Base-by-base conservation (phyloP, 169 alveolate species). In the Plasmodium yoelii region DNA sequence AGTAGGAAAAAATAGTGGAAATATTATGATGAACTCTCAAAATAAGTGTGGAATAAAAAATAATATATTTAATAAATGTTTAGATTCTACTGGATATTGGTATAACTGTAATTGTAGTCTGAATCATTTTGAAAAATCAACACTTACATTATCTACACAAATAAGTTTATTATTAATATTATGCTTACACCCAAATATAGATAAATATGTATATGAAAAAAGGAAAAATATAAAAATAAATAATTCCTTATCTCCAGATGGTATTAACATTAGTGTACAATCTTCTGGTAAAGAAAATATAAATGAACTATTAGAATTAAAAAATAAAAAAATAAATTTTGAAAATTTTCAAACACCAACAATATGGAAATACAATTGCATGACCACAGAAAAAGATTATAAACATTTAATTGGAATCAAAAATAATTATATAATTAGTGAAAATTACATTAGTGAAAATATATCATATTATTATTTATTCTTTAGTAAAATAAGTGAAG, bases 21-120 rank as follows among this genome's bases (percentile, higher is more conserved):
- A 34, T 34, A 34, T 1, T 22, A 22, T 4, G 42, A 34, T 34
- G 4, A 34, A 34, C 7, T 0, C 7, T 34, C 42, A 34, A 34
- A 34, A 34, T 3, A 34, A 34, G 4, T 34, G 5, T 34, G 42
- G 42, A 34, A 34, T 34, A 4, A 34, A 34, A 34, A 34, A 34
- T 34, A 34, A 34, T 34, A 34, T 34, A 34, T 34, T 34, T 18
- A 47, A 46, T 19, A 44, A 63, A 13, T 86, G 91, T 34, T n/a
- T 86, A n/a, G 91, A 86, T n/a, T 59, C 75, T 19, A 46, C 18
- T 49, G 91, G 91, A 0, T 86, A 68, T 18, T 86, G 91, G 91
- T 86, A 86, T 57, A 59, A 28, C 28, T 86, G 91, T 26, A 86
- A 86, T 22, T 86, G 91, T 26, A 86, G 91, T 24, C 9, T 86